Evolutionary conservation across 495 filamentous ascomycete species (phyloP), one percentile per base, ranked within the genome.

Genomic region (Hyaloscypha finlandica): DNA sequence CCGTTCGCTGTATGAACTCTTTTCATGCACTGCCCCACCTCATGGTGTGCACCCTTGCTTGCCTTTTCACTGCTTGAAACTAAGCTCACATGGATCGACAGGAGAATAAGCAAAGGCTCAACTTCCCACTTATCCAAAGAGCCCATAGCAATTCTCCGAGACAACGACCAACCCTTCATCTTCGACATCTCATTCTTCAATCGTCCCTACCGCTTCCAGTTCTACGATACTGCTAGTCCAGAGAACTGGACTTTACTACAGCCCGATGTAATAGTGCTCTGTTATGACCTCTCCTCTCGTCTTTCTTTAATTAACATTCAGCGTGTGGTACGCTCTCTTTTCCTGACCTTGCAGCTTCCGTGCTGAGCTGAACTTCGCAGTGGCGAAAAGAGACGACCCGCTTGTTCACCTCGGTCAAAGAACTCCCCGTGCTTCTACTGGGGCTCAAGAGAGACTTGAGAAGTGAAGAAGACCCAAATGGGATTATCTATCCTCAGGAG

Each of bases 391-490:
- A 91, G 66, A 83, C 89, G 32, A 86, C 84, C 39, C 78, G 80
- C 30, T 81, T 84, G 59, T 94, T 92, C 75, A 83, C 83, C 58
- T 77, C 81, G 55, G 86, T 85, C 55, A 76, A 83, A 48, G 79
- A 75, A 3, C 77, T 91, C 19, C 92, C 93, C 0, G 78, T 96
- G 9, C 86, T 95, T 76, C 79, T 96, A 70, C 76, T 96, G 6
- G 93, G 93, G 0, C 77, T 97, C 68, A 94, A 95, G 77, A 77
- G 93, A 71, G 93, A 97, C 76, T 75, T 96, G 57, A 78, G 93
- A 69, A 81, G 79, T 30, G 84, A 84, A 64, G 73, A 74, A 4
- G 89, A 91, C 68, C 86, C 86, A 30, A 87, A 88, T 59, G 86
- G 84, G 4, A 83, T 89, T 39, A 90, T 92, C 32, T 88, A 90